phyloP scores from a whole-genome alignment of 768 basidiomycete genomes.

The Suillus bovinus region DNA sequence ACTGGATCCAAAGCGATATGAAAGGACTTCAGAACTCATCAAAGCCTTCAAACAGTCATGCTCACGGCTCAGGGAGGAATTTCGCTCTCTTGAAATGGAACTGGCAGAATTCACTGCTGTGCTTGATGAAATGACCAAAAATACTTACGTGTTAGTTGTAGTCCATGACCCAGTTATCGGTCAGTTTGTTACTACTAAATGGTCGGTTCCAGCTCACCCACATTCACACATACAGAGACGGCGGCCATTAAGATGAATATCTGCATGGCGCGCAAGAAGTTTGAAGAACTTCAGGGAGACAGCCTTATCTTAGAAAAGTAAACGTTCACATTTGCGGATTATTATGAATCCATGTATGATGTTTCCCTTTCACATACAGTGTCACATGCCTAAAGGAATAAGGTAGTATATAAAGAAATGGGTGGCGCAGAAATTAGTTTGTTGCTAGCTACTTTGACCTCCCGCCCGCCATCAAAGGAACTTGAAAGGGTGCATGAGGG shows the following conservation, averaged over 20 bases:
- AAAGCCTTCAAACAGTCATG: conserved; percentile 95
- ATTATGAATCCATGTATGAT: background rate
- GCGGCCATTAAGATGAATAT: conserved; percentile 89
- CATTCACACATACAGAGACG: conserved; percentile 57
- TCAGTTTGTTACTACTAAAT: conserved; percentile 33
- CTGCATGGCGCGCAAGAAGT: conserved; percentile 80
- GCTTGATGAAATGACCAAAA: conserved; percentile 88
- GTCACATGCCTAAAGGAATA: background rate
- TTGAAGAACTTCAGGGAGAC: conserved; percentile 86
- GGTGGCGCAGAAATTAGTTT: background rate
- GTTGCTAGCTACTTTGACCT: background rate
- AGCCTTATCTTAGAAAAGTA: conserved; percentile 40
- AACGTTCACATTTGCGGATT: background rate
- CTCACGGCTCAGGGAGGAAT: conserved; percentile 81
- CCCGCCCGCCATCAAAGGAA: background rate
- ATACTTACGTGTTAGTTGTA: conserved; percentile 90
- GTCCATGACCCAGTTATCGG: conserved; percentile 89
- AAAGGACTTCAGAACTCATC: conserved; percentile 89
- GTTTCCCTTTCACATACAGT: background rate
- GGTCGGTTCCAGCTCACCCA: conserved; percentile 2
- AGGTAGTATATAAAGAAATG: background rate
- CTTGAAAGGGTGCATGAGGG: background rate
- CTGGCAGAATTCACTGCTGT: conserved; percentile 84
- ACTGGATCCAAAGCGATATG: conserved; percentile 73
- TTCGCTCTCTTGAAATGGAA: conserved; percentile 85